Base-by-base conservation (phyloP, 176 grass and related monocot species). In the Cocos nucifera region DNA sequence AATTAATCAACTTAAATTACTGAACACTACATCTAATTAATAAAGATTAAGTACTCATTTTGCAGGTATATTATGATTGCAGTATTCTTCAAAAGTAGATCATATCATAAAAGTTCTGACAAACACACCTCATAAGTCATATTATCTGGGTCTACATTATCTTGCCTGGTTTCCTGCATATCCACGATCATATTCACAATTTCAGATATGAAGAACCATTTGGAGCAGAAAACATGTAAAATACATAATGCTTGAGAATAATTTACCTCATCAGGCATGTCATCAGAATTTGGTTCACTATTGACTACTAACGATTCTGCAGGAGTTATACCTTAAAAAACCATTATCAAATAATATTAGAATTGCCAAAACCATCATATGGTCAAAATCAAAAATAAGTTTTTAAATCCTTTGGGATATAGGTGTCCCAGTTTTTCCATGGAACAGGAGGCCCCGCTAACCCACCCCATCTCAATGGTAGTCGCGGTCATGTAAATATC, bases 61-160 rank as follows among this genome's bases (percentile, higher is more conserved):
- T 5, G 5, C 5, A 6, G 28, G 4, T 30, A 1, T 6, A 30
- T 30, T 6, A 6, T 30, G 28, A 30, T 30, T 15, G 21, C 23
- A 59, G 25, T 59, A 1, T 35, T 61, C 16, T 30, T 32, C 10
- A 35, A 4, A 30, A 35, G 15, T 16, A 61, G 17, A n/a, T 3
- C 8, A n/a, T 3, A 30, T 44, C 35, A 18, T 29, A 2, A 5
- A 17, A 35, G 17, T 3, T 61, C 39, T 61, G 27, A 22, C 51
- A 63, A 51, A 85, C 75, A 59, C 71, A 86, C 89, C 89, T 95
- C 89, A 60, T 89, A 95, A 61, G 89, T 89, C 89, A 95, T 89
- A 72, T 67, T 78, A 68, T 95, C 85, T 56, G 85, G 82, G 64
- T 95, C 73, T 19, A 74, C 77, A 21, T 69, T 53, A 44, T 83